Evolutionary conservation across 768 basidiomycete species (phyloP), one percentile per base, ranked within the genome.

Genomic region (Tylopilus subfusipes): DNA sequence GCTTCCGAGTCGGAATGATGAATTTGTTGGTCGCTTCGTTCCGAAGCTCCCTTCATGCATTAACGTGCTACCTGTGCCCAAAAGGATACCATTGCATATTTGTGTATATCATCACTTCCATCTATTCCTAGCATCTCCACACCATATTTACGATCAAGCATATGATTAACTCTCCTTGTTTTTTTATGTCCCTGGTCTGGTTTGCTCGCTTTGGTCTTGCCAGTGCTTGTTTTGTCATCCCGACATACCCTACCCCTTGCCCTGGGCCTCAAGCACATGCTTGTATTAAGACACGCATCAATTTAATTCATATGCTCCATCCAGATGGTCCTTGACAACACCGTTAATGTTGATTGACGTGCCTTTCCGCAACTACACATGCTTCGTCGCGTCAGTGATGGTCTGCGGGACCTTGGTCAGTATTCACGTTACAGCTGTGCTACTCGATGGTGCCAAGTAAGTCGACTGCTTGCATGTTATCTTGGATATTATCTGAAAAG

Each of bases 21-120:
- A 29, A 48, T 16, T 21, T 43, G 33, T 25, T 31, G 36, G 44
- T 29, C 24, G 36, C 14, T 8, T 44, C 12, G 7, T n/a, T 38
- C 24, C 22, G 29, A 63, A 45, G 42, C 29, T 39, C 21, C 30
- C 24, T 29, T 42, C 48, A 33, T 55, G 52, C 55, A 40, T 48
- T 46, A 19, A 55, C 48, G 52, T 53, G 54, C 48, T 47, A 49
- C 54, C 38, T 50, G 36, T 16, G 27, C 25, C 48, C 48, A 58
- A 56, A 59, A 68, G 55, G 53, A 70, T 66, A 68, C 56, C 64
- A 56, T 62, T 61, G 69, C 63, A 65, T 64, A 54, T 64, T 65
- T 70, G 67, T 72, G 53, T 66, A 70, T 61, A 72, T 55, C 67
- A 70, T 59, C 61, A 61, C 22, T 60, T 64, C 34, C 67, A 71